phyloP scores from a whole-genome alignment of 2,329 filamentous ascomycete species.

The Fusarium mexicanum region DNA sequence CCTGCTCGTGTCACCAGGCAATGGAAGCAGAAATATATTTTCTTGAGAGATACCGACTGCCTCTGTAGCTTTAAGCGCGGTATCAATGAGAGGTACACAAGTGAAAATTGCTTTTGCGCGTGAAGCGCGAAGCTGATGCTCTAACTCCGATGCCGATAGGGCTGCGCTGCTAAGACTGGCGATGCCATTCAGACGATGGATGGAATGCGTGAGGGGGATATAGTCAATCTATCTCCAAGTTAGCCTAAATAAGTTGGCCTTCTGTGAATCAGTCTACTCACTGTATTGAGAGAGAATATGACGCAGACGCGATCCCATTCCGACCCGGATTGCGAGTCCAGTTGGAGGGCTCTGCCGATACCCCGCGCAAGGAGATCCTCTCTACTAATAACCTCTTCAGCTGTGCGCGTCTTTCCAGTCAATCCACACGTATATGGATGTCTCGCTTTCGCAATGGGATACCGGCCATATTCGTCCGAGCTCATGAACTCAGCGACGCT shows the following conservation, averaged over 20 bases:
- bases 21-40: constrained; percentile 73
- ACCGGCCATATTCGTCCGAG: constrained; percentile 55
- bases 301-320: constrained; percentile 85
- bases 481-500: constrained; percentile 81
- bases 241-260: fast-evolving
- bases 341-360: constrained; percentile 70
- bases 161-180: constrained; percentile 78
- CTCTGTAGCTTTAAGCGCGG: constrained; percentile 70
- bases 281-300: constrained; percentile 81
- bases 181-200: constrained; percentile 77
- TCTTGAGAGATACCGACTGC: constrained; percentile 69
- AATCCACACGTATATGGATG: constrained; percentile 82
- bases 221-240: constrained; percentile 70
- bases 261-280: constrained; percentile 68
- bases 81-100: constrained; percentile 70
- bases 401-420: constrained; percentile 72
- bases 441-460: constrained; percentile 67
- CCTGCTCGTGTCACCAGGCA: constrained; percentile 56
- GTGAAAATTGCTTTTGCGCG: constrained; percentile 77
- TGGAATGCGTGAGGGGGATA: constrained; percentile 75
- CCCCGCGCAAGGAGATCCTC: constrained; percentile 73
- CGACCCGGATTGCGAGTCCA: constrained; percentile 72
- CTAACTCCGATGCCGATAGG: constrained; percentile 74
- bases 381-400: constrained; percentile 69
- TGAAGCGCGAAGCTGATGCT: constrained; percentile 75